phyloP scores from a whole-genome alignment of 2,329 filamentous ascomycete genomes.

The Macroventuria anomochaeta region DNA sequence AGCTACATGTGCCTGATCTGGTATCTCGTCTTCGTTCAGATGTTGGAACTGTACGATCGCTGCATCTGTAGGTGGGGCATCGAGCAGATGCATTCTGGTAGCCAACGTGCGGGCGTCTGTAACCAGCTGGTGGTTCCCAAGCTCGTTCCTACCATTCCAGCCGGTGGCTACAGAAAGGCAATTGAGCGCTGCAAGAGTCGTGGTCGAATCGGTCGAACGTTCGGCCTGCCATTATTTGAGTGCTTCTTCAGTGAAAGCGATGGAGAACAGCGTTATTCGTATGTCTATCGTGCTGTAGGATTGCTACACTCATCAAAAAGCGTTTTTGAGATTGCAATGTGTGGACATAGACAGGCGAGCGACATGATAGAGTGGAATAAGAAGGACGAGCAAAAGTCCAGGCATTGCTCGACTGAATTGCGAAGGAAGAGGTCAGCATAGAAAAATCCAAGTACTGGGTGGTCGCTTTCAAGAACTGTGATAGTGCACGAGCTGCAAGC shows the following conservation, averaged over 20 bases:
- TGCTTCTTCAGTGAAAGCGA: slow-evolving; percentile 9
- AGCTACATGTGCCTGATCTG: slow-evolving; percentile 3
- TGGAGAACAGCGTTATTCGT: background rate
- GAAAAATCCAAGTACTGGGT: slow-evolving; percentile 16
- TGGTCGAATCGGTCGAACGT: slow-evolving; percentile 8
- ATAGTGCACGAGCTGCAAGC: slow-evolving; percentile 11
- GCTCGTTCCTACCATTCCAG: slow-evolving; percentile 4
- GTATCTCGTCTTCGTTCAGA: slow-evolving; percentile 1
- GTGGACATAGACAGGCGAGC: slow-evolving; percentile 17
- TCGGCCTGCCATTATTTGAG: slow-evolving; percentile 13
- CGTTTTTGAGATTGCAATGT: background rate
- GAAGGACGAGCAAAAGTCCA: slow-evolving; percentile 19
- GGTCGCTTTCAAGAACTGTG: slow-evolving; percentile 6
- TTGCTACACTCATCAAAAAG: slow-evolving; percentile 12
- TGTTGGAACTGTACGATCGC: background rate
- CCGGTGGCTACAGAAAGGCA: slow-evolving; percentile 8
- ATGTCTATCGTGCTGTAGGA: slow-evolving; percentile 6
- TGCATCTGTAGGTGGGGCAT: background rate
- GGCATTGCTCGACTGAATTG: slow-evolving; percentile 6
- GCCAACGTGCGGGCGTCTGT: slow-evolving; percentile 15
- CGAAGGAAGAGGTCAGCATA: slow-evolving; percentile 11
- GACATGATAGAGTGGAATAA: slow-evolving; percentile 16
- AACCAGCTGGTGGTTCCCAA: slow-evolving; percentile 7
- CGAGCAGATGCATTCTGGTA: slow-evolving; percentile 8
- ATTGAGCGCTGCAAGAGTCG: slow-evolving; percentile 12